Evolutionary conservation across 305 asterid species (phyloP).

Genomic region (Plantago rigida): DNA sequence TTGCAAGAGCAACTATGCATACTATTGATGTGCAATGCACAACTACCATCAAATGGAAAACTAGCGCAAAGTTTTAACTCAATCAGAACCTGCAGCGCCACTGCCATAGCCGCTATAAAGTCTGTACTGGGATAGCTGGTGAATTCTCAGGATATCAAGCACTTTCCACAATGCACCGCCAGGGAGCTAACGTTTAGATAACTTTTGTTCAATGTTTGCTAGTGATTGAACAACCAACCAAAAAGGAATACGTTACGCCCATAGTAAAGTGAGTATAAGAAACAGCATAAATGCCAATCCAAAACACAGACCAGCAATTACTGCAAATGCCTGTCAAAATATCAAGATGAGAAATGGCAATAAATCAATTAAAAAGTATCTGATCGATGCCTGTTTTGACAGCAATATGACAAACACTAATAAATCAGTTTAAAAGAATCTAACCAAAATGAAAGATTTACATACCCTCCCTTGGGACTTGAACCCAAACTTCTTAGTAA

Average conservation of each 20-base stretch:
- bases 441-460: slow-evolving; percentile 9
- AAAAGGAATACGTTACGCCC: slow-evolving; percentile 31
- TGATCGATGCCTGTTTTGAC: too few relatives aligned
- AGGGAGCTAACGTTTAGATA: too few relatives aligned
- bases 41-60: too few relatives aligned
- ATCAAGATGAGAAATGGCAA: not conserved
- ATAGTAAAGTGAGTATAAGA: slow-evolving; percentile 55
- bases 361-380: too few relatives aligned
- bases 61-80: too few relatives aligned
- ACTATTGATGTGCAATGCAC: too few relatives aligned
- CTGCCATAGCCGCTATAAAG: too few relatives aligned
- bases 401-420: not conserved
- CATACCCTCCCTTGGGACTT: slow-evolving; percentile 66
- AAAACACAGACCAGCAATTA: slow-evolving; percentile 58
- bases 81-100: too few relatives aligned
- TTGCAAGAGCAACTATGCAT: too few relatives aligned
- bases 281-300: slow-evolving; percentile 65
- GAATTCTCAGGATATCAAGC: too few relatives aligned
- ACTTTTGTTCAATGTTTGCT: not conserved
- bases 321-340: slow-evolving; percentile 50
- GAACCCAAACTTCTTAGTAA: slow-evolving; percentile 57
- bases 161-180: too few relatives aligned
- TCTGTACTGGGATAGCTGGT: too few relatives aligned
- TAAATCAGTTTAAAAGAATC: not conserved
- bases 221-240: not conserved